Conservation (phyloP, 495 filamentous ascomycete genomes). For the Aspergillus avenaceus region DNA sequence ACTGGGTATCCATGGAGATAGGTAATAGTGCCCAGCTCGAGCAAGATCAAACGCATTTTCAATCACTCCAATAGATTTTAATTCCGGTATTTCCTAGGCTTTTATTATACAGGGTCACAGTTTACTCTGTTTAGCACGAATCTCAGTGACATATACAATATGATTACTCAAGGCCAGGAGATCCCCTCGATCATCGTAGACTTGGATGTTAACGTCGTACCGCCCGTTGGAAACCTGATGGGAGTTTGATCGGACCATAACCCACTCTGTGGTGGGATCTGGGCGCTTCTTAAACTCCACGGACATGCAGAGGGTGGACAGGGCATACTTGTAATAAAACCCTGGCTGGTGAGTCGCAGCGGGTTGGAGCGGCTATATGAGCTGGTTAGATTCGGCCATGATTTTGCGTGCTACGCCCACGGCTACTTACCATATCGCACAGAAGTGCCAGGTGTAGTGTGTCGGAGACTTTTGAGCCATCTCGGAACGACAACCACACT, state of each 20-base stretch:
- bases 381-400: not conserved
- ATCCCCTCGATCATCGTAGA: constrained; percentile 10
- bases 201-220: constrained; percentile 18
- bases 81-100: no score
- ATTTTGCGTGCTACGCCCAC: not conserved
- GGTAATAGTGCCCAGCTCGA: no score
- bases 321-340: constrained; percentile 15
- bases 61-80: no score
- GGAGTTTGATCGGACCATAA: constrained; percentile 19
- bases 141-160: constrained; percentile 12
- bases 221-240: constrained; percentile 14
- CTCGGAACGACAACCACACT: constrained; percentile 21
- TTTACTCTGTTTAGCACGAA: constrained; percentile 2
- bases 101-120: no score
- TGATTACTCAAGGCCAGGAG: constrained; percentile 19
- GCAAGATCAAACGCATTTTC: no score
- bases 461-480: constrained; percentile 15
- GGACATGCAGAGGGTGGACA: constrained; percentile 21
- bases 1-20: no score
- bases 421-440: constrained; percentile 14
- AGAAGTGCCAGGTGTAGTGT: constrained; percentile 15
- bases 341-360: constrained; percentile 18
- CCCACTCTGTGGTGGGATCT: constrained; percentile 15
- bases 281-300: constrained; percentile 24
- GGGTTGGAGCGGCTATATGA: constrained; percentile 17